Evolutionary conservation across 1,284 basidiomycete species (phyloP).

Genomic region (Leccinum holopus): DNA sequence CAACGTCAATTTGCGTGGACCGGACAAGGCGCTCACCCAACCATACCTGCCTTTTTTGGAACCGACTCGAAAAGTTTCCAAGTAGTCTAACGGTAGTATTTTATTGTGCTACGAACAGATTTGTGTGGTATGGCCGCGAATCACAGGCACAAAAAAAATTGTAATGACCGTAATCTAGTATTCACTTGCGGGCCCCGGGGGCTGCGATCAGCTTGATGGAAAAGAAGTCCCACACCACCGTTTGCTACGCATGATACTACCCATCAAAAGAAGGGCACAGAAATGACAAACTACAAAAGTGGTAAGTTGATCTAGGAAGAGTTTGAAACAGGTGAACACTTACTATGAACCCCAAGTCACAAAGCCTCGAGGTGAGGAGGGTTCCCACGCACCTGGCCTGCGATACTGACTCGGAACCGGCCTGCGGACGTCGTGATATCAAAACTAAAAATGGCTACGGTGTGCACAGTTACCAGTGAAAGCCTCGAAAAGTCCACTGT

Average conservation of each 20-base stretch:
- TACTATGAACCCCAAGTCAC: background rate
- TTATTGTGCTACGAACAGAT: too few species aligned
- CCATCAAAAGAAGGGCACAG: background rate
- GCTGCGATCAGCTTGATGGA: background rate
- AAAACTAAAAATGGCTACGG: background rate
- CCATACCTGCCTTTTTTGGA: conserved; percentile 29
- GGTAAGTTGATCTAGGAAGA: background rate
- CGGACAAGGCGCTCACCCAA: conserved; percentile 1
- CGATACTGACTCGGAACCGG: background rate
- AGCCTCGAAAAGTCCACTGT: background rate
- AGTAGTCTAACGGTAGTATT: too few species aligned
- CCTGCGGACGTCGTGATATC: background rate
- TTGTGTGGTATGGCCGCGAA: background rate
- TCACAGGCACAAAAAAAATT: background rate
- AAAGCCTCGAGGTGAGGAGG: background rate
- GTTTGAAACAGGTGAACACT: background rate
- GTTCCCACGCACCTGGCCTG: background rate
- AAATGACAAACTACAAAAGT: background rate
- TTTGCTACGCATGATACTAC: background rate
- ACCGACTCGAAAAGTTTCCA: background rate
- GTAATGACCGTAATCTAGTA: background rate
- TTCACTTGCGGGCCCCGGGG: background rate
- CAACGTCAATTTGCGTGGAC: background rate
- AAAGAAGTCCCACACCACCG: background rate
- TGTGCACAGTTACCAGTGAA: background rate